These are phyloP conservation scores for Gryganskiella cystojenkinii DNA, from an alignment of 192 early-diverging fungal species.

Conservation along the genomic window DNA sequence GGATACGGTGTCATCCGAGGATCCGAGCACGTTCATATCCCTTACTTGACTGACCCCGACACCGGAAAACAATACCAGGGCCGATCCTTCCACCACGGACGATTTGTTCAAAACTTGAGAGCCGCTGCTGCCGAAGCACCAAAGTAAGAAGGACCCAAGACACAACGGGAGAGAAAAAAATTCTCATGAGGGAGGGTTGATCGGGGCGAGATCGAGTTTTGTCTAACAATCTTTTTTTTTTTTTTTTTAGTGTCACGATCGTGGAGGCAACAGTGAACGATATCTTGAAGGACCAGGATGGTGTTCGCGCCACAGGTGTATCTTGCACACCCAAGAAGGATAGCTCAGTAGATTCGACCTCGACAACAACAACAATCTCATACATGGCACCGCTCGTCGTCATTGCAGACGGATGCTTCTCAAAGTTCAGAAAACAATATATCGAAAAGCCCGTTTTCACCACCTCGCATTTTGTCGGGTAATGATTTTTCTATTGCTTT, in stretches of 20 bases:
- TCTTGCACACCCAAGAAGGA: slow-evolving; percentile 55
- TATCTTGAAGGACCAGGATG: slow-evolving; percentile 63
- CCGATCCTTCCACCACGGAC: slow-evolving; percentile 93
- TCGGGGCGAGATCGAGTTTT: no score
- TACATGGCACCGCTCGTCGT: slow-evolving; percentile 83
- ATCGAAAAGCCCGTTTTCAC: slow-evolving; percentile 61
- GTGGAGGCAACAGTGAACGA: slow-evolving; percentile 82
- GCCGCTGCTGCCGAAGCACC: slow-evolving; percentile 64
- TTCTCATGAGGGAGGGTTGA: no score
- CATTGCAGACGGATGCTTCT: slow-evolving; percentile 95
- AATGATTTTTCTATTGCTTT: slow-evolving; percentile 11
- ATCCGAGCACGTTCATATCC: slow-evolving; percentile 71
- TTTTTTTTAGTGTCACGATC: slow-evolving; percentile 69
- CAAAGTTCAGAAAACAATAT: slow-evolving; percentile 89
- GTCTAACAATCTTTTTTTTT: neutral
- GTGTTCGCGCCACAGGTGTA: slow-evolving; percentile 68
- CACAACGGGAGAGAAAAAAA: no score
- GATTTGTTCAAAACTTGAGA: slow-evolving; percentile 89
- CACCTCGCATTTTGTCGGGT: slow-evolving; percentile 82
- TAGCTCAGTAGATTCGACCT: slow-evolving; percentile 2
- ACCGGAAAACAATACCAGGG: slow-evolving; percentile 68
- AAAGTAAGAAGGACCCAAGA: slow-evolving; percentile 61
- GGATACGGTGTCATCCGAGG: slow-evolving; percentile 89
- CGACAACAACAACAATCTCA: slow-evolving; percentile 2
- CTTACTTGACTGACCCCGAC: slow-evolving; percentile 70